phyloP scores from a whole-genome alignment of 352 stramenopile genomes.

The Pythium pyrilobum region DNA sequence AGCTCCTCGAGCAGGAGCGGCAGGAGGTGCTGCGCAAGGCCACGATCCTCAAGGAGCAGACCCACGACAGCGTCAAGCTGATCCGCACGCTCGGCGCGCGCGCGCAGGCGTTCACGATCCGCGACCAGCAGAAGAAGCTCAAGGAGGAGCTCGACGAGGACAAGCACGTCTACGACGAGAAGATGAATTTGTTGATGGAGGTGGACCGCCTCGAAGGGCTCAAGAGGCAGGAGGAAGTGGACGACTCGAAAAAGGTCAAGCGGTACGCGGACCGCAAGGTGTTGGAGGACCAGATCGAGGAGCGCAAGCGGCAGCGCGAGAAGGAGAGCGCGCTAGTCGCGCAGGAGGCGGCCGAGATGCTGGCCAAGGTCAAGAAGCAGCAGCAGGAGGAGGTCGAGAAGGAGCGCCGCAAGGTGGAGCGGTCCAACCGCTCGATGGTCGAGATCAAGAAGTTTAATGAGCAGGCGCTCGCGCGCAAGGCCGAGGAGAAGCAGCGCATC shows the following conservation, averaged over 20 bases:
- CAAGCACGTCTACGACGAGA: constrained; percentile 88
- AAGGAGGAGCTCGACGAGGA: constrained; percentile 59
- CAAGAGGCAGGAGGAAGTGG: constrained; percentile 83
- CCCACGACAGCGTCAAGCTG: constrained; percentile 91
- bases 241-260: constrained; percentile 87
- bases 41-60: constrained; percentile 59
- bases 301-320: constrained; percentile 44
- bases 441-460: constrained; percentile 76
- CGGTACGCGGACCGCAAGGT: constrained; percentile 79
- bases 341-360: constrained; percentile 88
- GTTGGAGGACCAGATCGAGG: constrained; percentile 84
- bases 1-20: constrained; percentile 69
- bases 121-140: constrained; percentile 88
- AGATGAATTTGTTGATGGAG: constrained; percentile 95
- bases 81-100: constrained; percentile 90
- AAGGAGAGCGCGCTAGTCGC: constrained; percentile 34
- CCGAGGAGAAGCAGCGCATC: constrained; percentile 68
- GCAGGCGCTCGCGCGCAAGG: constrained; percentile 34
- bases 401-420: constrained; percentile 54
- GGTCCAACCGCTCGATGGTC: constrained; percentile 51
- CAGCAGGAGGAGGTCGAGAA: constrained; percentile 69
- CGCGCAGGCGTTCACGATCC: constrained; percentile 92
- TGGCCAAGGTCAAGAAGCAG: constrained; percentile 77
- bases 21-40: constrained; percentile 49
- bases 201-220: constrained; percentile 91